Percentiles rank a stretch among this genome's conserved stretches.
Conservation (phyloP, 345 rosid species). For the Raphanus raphanistrum region DNA sequence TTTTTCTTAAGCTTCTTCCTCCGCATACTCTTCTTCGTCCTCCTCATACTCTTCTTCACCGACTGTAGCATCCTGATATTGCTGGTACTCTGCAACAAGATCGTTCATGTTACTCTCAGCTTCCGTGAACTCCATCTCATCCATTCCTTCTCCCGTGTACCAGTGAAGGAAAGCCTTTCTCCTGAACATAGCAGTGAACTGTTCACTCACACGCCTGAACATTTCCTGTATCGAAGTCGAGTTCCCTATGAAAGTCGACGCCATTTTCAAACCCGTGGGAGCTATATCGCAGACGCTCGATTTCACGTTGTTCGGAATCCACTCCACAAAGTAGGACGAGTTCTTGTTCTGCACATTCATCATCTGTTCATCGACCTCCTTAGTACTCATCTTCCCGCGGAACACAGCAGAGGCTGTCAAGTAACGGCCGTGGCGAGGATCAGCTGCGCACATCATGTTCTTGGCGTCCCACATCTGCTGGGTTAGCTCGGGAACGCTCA, state of each 20-base stretch:
- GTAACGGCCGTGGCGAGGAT: slow-evolving; percentile 46
- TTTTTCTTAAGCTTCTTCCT: slow-evolving; percentile 32
- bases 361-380: slow-evolving; percentile 19
- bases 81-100: slow-evolving; percentile 39
- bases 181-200: slow-evolving; percentile 41
- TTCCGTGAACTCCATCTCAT: slow-evolving; percentile 39
- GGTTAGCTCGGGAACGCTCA: slow-evolving; percentile 43
- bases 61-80: slow-evolving; percentile 39
- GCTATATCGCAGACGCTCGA: slow-evolving; percentile 39
- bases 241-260: slow-evolving; percentile 32
- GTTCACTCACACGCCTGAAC: slow-evolving; percentile 40
- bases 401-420: slow-evolving; percentile 43
- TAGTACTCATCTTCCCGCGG: slow-evolving; percentile 47
- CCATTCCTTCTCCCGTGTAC: slow-evolving; percentile 43
- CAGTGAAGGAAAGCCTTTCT: slow-evolving; percentile 39
- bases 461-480: slow-evolving; percentile 49
- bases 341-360: slow-evolving; percentile 37
- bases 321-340: slow-evolving; percentile 36
- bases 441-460: slow-evolving; percentile 51
- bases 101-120: slow-evolving; percentile 43
- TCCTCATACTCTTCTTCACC: slow-evolving; percentile 38
- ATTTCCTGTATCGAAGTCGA: slow-evolving; percentile 39
- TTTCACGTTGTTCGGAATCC: slow-evolving; percentile 39
- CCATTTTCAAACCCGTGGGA: slow-evolving; percentile 34
- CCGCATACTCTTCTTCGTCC: slow-evolving; percentile 16